A percentile compares a stretch with the other conserved stretches of the same genome.
phyloP scores from a whole-genome alignment of 371 early-diverging fungal species.

The Syncephalis fuscata region DNA sequence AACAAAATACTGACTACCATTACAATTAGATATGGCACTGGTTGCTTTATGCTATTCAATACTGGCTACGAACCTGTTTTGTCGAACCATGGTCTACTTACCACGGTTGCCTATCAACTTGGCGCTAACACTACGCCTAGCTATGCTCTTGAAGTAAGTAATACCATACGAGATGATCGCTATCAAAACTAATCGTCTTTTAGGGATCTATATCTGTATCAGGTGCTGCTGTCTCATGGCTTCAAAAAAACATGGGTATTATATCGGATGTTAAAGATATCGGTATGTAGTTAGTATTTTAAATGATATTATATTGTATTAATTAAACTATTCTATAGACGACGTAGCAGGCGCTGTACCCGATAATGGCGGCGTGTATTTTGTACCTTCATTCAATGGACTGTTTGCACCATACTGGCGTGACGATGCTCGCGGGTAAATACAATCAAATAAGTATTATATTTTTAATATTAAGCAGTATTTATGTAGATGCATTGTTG shows the following conservation, averaged over 20 bases:
- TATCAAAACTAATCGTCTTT: background rate
- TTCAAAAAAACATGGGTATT: conserved; percentile 73
- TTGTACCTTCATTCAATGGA: conserved; percentile 90
- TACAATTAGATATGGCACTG: conserved; percentile 58
- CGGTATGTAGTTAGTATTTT: conserved; percentile 23
- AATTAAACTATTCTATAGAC: no score
- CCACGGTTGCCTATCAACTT: conserved; percentile 85
- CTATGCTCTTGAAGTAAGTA: conserved; percentile 69
- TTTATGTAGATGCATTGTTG: conserved; percentile 52
- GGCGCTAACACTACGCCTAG: conserved; percentile 47
- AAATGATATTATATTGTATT: no score
- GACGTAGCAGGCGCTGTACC: conserved; percentile 31
- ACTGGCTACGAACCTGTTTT: conserved; percentile 66
- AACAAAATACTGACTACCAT: background rate
- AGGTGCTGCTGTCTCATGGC: conserved; percentile 86
- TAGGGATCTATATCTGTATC: conserved; percentile 85
- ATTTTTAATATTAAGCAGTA: no score
- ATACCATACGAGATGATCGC: no score
- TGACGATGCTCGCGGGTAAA: conserved; percentile 68
- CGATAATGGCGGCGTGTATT: conserved; percentile 80
- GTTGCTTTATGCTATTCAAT: conserved; percentile 90
- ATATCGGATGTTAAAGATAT: conserved; percentile 57
- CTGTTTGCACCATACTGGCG: conserved; percentile 94
- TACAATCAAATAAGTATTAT: no score
- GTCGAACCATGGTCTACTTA: conserved; percentile 71